Conservation (phyloP, 2,329 filamentous ascomycete genomes). For the Aspergillus sp. region DNA sequence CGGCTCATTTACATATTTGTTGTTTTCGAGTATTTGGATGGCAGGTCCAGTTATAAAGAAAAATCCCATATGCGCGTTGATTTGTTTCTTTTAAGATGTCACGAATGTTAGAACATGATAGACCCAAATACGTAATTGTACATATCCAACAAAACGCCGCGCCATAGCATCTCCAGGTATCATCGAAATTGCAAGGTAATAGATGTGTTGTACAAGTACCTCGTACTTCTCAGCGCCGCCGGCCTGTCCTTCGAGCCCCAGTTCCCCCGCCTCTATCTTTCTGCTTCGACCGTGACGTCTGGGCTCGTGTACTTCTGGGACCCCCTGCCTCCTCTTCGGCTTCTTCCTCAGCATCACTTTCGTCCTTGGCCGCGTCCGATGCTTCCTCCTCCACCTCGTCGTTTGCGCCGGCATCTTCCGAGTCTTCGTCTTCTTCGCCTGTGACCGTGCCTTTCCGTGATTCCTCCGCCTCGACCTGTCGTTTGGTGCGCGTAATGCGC, state of each 20-base stretch:
- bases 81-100: too few species aligned
- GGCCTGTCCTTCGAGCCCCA: conserved; percentile 29
- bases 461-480: conserved; percentile 31
- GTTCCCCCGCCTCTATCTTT: conserved; percentile 22
- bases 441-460: conserved; percentile 22
- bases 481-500: conserved; percentile 31
- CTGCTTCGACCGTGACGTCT: conserved; percentile 24
- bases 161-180: neutral
- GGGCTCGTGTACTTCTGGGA: conserved; percentile 31
- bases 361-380: conserved; percentile 28
- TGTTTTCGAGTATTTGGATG: neutral
- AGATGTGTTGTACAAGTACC: conserved; percentile 3
- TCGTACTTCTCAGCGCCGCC: conserved; percentile 20
- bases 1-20: neutral
- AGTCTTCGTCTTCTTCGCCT: conserved; percentile 33
- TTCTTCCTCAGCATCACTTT: conserved; percentile 32
- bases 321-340: conserved; percentile 28
- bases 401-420: conserved; percentile 29
- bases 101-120: neutral
- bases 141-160: neutral
- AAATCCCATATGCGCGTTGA: too few species aligned
- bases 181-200: neutral
- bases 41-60: too few species aligned
- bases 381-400: conserved; percentile 34
- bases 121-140: neutral